These are phyloP conservation scores for Polytrichum formosum DNA, from an alignment of 225 moss, liverwort and hornwort genomes.

Conservation along the genomic window DNA sequence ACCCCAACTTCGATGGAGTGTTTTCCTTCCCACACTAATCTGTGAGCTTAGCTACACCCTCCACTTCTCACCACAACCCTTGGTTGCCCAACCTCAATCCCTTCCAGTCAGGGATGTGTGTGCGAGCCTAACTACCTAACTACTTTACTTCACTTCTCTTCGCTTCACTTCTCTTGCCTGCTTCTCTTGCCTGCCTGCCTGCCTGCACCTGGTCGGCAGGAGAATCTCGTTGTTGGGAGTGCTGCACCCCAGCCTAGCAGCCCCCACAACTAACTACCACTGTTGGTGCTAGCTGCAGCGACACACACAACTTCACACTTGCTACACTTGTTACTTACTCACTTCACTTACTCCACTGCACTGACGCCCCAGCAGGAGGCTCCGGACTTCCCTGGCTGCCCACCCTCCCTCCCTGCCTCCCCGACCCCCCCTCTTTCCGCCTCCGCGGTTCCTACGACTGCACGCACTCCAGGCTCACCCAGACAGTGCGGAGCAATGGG, in stretches of 20 bases:
- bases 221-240: too few species aligned
- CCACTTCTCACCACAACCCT: neutral
- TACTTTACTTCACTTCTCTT: neutral
- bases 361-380: neutral
- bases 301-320: neutral
- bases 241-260: neutral
- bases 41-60: constrained; percentile 1
- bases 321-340: neutral
- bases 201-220: too few species aligned
- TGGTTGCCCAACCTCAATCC: neutral
- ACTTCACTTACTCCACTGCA: too few species aligned
- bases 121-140: neutral
- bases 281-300: neutral
- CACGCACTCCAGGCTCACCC: neutral
- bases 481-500: neutral
- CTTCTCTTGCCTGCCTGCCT: too few species aligned
- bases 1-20: neutral
- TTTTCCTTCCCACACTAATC: neutral
- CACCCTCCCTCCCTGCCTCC: neutral
- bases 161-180: too few species aligned
- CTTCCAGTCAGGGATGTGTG: neutral
- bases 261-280: neutral
- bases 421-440: neutral
- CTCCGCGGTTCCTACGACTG: constrained; percentile 1
- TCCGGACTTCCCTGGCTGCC: neutral